Conservation (phyloP, 2,329 filamentous ascomycete species). For the Epichloe gansuensis region DNA sequence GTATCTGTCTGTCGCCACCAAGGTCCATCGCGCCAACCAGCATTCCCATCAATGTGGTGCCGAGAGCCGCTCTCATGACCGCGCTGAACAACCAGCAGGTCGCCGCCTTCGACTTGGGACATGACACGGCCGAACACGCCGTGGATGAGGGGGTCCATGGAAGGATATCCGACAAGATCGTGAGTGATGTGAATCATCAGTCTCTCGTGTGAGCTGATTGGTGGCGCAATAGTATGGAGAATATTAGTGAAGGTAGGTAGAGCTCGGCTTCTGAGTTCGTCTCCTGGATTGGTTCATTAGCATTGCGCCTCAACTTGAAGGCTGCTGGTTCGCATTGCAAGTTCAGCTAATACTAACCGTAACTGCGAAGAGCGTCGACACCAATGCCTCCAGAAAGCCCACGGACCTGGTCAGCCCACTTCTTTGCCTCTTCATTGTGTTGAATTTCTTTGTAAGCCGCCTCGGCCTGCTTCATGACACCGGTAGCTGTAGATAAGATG, state of each 20-base stretch:
- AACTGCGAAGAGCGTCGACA: constrained; percentile 56
- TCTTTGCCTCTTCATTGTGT: constrained; percentile 90
- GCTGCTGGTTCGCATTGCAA: neutral
- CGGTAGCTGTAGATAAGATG: constrained; percentile 68
- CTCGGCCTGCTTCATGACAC: constrained; percentile 87
- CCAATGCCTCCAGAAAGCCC: constrained; percentile 46
- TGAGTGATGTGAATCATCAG: constrained; percentile 96
- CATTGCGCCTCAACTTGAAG: neutral
- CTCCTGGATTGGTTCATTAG: constrained; percentile 43
- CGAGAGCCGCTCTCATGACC: constrained; percentile 72
- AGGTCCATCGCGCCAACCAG: constrained; percentile 83
- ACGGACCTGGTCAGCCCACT: constrained; percentile 88
- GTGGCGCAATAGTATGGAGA: constrained; percentile 87
- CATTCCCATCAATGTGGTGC: constrained; percentile 43
- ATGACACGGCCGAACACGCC: constrained; percentile 88
- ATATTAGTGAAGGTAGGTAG: constrained; percentile 92
- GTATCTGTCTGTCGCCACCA: constrained; percentile 76
- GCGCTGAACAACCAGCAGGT: constrained; percentile 85
- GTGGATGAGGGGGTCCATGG: constrained; percentile 85
- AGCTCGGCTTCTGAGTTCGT: constrained; percentile 74
- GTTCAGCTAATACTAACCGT: constrained; percentile 17
- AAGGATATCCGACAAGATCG: constrained; percentile 88
- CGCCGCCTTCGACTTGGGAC: constrained; percentile 97
- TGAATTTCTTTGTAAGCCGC: constrained; percentile 89
- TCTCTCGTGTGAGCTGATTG: constrained; percentile 92